Evolutionary conservation across 495 filamentous ascomycete species (phyloP).

Genomic region (Penicillium coprophilum): DNA sequence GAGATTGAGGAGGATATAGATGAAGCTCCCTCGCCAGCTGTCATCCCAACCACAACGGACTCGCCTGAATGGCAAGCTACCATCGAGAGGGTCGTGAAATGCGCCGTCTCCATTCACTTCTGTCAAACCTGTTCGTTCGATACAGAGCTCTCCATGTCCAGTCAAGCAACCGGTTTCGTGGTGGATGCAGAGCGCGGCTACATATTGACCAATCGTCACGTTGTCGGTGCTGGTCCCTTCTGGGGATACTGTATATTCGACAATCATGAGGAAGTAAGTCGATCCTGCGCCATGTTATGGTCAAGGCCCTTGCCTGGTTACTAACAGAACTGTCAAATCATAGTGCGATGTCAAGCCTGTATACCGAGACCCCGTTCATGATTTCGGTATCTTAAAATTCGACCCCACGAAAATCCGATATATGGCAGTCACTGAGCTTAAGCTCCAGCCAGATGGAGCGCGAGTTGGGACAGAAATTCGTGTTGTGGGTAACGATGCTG

Average conservation of each 20-base stretch:
- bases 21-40: slow-evolving; percentile 41
- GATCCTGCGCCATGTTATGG: background rate
- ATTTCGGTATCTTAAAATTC: slow-evolving; percentile 96
- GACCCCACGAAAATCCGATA: slow-evolving; percentile 95
- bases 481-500: slow-evolving; percentile 97
- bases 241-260: slow-evolving; percentile 98
- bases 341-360: slow-evolving; percentile 96
- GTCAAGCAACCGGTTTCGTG: slow-evolving; percentile 96
- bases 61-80: slow-evolving; percentile 96
- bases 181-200: slow-evolving; percentile 94
- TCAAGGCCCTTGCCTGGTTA: background rate
- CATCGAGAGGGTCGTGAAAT: slow-evolving; percentile 88
- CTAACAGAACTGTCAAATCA: slow-evolving; percentile 4
- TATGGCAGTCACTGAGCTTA: slow-evolving; percentile 79
- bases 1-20: slow-evolving; percentile 47
- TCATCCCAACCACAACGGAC: slow-evolving; percentile 63
- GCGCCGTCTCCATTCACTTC: slow-evolving; percentile 96
- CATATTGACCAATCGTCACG: slow-evolving; percentile 88
- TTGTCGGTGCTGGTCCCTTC: slow-evolving; percentile 95
- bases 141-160: slow-evolving; percentile 87
- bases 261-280: slow-evolving; percentile 82
- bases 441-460: slow-evolving; percentile 82
- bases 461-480: slow-evolving; percentile 90
- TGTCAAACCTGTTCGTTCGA: slow-evolving; percentile 98
- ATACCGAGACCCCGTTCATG: slow-evolving; percentile 97